Evolutionary conservation across 768 basidiomycete species (phyloP), one percentile per base, ranked within the genome.

Genomic region (Cystobasidium tubakii): DNA sequence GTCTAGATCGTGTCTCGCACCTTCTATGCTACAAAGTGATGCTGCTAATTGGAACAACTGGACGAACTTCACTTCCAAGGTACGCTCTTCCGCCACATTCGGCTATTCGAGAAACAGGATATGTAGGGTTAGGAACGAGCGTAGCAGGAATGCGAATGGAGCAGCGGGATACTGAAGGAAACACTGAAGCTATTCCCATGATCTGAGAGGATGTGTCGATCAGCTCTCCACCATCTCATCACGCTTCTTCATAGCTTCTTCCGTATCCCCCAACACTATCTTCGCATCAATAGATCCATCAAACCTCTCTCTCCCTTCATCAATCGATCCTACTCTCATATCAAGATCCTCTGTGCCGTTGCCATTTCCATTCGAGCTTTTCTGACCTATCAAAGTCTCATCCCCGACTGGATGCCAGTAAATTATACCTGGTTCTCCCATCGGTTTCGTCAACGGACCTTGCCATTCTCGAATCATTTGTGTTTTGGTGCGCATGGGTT

Each of bases 391-490:
- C 46, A 60, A 60, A 29, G 57, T 60, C 25, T 60, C 57, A 21
- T 25, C 57, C 27, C 46, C 57, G 9, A 39, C 63, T 3, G 69
- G 69, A 44, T 71, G 69, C 69, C 69, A 71, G 54, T 71, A 25
- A 36, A 71, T 46, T 6, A 39, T 55, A 12, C 69, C 69, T 33
- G 69, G 69, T 29, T 71, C 33, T n/a, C 69, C 69, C 55, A 71
- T 53, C 13, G 69, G 69, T n/a, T 25, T 25, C 15, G 29, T 21
- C 15, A 71, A 23, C 12, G 69, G 69, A 21, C 69, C 69, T 55
- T 60, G 25, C 69, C 69, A 71, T 55, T 71, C 69, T 17, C 19
- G 62, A 44, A 71, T 60, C 29, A 71, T 39, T n/a, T 55, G 69
- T 19, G 29, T 55, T 29, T 65, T 65, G 3, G 36, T 65, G 2